Conservation (phyloP, 2,329 filamentous ascomycete species). For the Aschersonia sp. region DNA sequence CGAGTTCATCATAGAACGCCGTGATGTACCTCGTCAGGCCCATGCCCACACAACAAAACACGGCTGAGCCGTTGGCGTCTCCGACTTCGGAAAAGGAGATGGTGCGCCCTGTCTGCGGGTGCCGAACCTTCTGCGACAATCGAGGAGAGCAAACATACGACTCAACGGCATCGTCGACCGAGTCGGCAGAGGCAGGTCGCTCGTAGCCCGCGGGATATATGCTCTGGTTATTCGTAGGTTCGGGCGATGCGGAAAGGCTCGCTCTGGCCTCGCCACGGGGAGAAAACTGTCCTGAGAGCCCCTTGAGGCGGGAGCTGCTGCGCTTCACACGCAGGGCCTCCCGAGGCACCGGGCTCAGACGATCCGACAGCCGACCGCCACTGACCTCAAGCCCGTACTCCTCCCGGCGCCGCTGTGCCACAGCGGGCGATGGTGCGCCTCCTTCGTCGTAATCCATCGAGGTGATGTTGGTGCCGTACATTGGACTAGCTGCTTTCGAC, state of each 20-base stretch:
- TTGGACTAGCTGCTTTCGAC: constrained; percentile 6
- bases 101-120: constrained; percentile 71
- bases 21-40: constrained; percentile 90
- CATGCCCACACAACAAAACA: constrained; percentile 97
- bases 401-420: constrained; percentile 45
- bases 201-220: constrained; percentile 42
- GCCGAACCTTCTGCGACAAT: constrained; percentile 73
- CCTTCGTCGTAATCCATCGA: constrained; percentile 35
- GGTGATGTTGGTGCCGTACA: constrained; percentile 13
- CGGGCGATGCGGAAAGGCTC: constrained; percentile 10
- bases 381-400: constrained; percentile 31
- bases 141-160: constrained; percentile 72
- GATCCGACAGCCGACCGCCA: constrained; percentile 30
- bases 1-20: constrained; percentile 93
- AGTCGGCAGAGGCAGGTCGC: constrained; percentile 66
- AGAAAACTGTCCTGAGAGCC: constrained; percentile 35
- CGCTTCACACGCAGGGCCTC: constrained; percentile 34
- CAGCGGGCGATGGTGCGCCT: constrained; percentile 54
- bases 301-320: constrained; percentile 43
- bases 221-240: constrained; percentile 11
- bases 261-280: constrained; percentile 23
- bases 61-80: constrained; percentile 77
- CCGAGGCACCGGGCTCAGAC: constrained; percentile 30
- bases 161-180: constrained; percentile 76
- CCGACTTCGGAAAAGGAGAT: constrained; percentile 97